phyloP scores from a whole-genome alignment of 2,329 filamentous ascomycete genomes.

The Pleoardoris graminearum region DNA sequence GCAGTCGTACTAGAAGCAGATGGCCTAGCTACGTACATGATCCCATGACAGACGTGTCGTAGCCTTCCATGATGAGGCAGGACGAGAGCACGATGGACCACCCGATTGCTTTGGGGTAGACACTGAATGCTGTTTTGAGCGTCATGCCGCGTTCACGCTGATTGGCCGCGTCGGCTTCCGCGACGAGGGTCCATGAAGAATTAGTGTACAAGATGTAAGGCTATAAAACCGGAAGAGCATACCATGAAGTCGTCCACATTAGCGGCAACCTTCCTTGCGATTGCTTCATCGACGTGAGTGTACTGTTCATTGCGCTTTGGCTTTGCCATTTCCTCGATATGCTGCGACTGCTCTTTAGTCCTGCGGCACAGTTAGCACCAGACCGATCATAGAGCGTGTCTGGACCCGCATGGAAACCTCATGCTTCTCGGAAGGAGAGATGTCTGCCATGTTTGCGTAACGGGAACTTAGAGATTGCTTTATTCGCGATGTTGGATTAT shows the following conservation, averaged over 20 bases:
- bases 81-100: slow-evolving; percentile 2
- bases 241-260: slow-evolving; percentile 3
- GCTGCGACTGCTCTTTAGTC: neutral
- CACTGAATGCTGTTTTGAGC: slow-evolving; percentile 2
- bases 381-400: neutral
- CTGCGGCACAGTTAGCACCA: neutral
- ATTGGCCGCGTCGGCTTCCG: slow-evolving; percentile 2
- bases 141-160: neutral
- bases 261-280: neutral
- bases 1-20: neutral
- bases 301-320: neutral
- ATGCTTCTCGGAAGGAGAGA: neutral
- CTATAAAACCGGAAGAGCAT: neutral
- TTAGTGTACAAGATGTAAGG: neutral
- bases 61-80: slow-evolving; percentile 5
- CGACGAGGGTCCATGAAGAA: neutral
- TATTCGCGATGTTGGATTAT: neutral
- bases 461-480: no score
- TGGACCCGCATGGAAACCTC: neutral
- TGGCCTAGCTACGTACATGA: neutral
- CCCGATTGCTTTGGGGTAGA: slow-evolving; percentile 1
- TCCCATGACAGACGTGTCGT: slow-evolving; percentile 3
- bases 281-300: neutral
- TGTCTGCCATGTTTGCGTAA: neutral
- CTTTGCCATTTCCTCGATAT: neutral